Conservation (phyloP, 768 basidiomycete species). For the Lactarius psammicola region DNA sequence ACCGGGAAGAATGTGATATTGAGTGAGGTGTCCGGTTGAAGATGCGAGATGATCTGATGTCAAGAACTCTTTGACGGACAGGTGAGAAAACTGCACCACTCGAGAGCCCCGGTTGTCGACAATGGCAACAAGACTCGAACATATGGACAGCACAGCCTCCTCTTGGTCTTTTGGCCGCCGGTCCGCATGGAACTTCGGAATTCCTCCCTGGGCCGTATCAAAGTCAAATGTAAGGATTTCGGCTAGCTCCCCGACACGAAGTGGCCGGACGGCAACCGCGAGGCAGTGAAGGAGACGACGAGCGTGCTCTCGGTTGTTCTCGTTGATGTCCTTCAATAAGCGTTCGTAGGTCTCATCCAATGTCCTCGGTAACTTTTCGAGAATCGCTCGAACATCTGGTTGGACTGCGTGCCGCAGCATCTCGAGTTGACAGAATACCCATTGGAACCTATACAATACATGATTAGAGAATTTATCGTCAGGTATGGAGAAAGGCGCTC, state of each 20-base stretch:
- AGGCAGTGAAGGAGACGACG: conserved; percentile 15
- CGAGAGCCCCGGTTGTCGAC: neutral
- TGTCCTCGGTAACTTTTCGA: neutral
- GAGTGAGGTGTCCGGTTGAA: neutral
- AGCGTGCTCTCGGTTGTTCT: neutral
- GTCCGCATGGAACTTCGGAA: conserved; percentile 5
- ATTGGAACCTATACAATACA: conserved; percentile 1
- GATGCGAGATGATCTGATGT: conserved; percentile 2
- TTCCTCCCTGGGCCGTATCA: neutral
- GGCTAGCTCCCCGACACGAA: neutral
- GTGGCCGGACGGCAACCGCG: neutral
- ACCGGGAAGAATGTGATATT: neutral
- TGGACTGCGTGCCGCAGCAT: neutral
- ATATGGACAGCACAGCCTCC: conserved; percentile 6
- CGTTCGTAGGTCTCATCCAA: neutral
- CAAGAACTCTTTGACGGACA: conserved; percentile 14
- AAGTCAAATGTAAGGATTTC: conserved; percentile 20
- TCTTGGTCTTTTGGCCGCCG: conserved; percentile 5
- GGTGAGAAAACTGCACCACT: conserved; percentile 18
- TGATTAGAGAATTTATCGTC: neutral
- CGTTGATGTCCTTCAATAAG: conserved; percentile 3
- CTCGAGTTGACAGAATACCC: neutral
- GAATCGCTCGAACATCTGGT: neutral
- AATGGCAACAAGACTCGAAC: conserved; percentile 12
- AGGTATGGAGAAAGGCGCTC: neutral